A percentile compares a stretch with the other conserved stretches of the same genome.
These are phyloP conservation scores for Aspergillus eucalypticola DNA, from an alignment of 2,329 filamentous ascomycete species.

Conservation along the genomic window DNA sequence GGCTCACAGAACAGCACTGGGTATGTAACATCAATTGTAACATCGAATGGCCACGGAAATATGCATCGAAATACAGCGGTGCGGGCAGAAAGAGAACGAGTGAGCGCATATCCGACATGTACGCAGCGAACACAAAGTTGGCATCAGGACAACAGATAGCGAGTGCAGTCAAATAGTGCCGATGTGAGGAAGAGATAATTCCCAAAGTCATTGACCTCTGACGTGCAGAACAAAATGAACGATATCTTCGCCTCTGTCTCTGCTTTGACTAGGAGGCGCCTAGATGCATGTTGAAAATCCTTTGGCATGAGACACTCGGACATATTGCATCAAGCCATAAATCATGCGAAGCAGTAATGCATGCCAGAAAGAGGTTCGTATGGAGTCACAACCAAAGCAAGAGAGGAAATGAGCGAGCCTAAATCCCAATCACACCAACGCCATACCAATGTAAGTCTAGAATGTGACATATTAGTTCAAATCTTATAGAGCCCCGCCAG, in stretches of 20 bases:
- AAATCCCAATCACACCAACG: constrained; percentile 16
- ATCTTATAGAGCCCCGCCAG: constrained; percentile 7
- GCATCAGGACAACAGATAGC: background rate
- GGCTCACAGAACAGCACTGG: constrained; percentile 9
- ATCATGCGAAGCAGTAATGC: too few species aligned
- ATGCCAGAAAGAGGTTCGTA: too few species aligned
- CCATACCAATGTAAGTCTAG: constrained; percentile 24
- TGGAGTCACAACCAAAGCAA: background rate
- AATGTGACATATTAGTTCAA: constrained; percentile 23
- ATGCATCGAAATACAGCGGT: background rate
- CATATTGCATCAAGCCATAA: too few species aligned
- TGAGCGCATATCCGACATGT: constrained; percentile 7
- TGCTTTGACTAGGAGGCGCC: too few species aligned
- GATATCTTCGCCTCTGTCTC: too few species aligned
- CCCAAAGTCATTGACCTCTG: too few species aligned
- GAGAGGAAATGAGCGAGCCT: constrained; percentile 6
- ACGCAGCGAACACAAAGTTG: background rate
- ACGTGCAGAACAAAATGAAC: too few species aligned
- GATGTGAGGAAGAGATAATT: too few species aligned
- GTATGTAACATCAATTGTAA: constrained; percentile 18
- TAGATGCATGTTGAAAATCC: too few species aligned
- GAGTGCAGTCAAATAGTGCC: too few species aligned
- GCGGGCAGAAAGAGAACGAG: background rate
- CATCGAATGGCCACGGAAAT: background rate
- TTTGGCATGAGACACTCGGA: too few species aligned